Conservation (phyloP, 768 basidiomycete genomes). For the Dacryopinax primogenitus region DNA sequence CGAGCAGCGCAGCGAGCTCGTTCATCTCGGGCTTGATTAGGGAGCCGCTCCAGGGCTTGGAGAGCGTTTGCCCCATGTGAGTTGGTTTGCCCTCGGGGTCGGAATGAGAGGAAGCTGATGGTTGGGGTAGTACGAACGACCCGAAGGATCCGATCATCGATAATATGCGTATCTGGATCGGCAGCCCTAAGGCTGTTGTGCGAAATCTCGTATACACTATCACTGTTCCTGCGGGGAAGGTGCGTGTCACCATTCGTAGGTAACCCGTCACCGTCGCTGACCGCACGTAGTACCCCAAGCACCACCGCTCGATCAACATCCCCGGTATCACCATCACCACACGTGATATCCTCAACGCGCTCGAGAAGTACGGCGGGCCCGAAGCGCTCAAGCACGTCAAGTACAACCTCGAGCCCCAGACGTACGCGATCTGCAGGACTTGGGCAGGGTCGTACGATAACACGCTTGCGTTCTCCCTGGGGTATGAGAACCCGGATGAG, state of each 20-base stretch:
- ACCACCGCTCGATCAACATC: constrained; percentile 43
- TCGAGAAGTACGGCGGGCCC: constrained; percentile 40
- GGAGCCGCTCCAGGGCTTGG: constrained; percentile 42
- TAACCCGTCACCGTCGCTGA: constrained; percentile 3
- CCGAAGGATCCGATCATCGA: constrained; percentile 25
- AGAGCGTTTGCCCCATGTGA: constrained; percentile 39
- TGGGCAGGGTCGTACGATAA: constrained; percentile 40
- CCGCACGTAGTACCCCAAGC: constrained; percentile 18
- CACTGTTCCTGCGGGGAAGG: constrained; percentile 34
- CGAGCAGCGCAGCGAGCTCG: constrained; percentile 42
- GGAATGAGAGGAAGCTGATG: not conserved
- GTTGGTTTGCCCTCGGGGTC: not conserved
- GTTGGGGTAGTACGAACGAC: not conserved
- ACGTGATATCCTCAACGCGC: constrained; percentile 41
- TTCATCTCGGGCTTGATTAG: constrained; percentile 50
- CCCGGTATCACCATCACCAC: constrained; percentile 50
- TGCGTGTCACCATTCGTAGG: constrained; percentile 17
- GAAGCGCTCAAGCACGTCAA: constrained; percentile 36
- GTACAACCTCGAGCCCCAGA: constrained; percentile 36
- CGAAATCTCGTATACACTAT: constrained; percentile 41
- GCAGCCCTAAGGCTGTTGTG: constrained; percentile 39
- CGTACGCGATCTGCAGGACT: constrained; percentile 35
- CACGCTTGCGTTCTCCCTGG: constrained; percentile 33
- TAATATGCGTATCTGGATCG: constrained; percentile 40
- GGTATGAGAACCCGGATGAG: constrained; percentile 23